Evolutionary conservation across 2,329 filamentous ascomycete genomes (phyloP).

Genomic region (Capronia coronata): DNA sequence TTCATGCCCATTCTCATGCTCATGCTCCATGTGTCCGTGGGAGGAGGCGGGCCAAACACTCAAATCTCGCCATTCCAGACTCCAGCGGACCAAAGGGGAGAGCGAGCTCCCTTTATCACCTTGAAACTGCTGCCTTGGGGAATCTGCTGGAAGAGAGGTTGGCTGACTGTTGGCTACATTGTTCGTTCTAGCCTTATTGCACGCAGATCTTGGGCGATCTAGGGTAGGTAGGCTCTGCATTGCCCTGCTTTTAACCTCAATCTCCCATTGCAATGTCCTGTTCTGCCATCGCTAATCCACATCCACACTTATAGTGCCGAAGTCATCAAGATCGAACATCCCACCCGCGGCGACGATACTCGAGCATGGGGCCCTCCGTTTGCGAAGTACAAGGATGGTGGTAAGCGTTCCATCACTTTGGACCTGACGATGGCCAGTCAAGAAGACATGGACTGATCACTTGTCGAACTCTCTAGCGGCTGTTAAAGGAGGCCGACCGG

Average conservation of each 20-base stretch:
- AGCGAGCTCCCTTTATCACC: too few relatives aligned
- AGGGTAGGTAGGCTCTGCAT: constrained; percentile 56
- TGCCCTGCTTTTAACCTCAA: not conserved
- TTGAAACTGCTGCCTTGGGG: too few relatives aligned
- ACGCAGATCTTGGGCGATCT: constrained; percentile 95
- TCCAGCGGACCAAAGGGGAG: too few relatives aligned
- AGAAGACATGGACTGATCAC: not conserved
- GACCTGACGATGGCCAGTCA: not conserved
- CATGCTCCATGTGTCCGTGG: too few relatives aligned
- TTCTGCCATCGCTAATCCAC: not conserved
- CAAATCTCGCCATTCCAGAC: too few relatives aligned
- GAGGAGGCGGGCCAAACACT: too few relatives aligned
- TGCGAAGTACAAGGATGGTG: constrained; percentile 63
- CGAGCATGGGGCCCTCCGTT: constrained; percentile 95
- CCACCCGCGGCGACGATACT: constrained; percentile 83
- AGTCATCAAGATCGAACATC: constrained; percentile 96
- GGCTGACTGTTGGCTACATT: not conserved
- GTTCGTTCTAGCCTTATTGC: constrained; percentile 69
- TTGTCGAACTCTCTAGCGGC: constrained; percentile 2
- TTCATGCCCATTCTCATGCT: too few relatives aligned
- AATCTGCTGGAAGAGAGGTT: too few relatives aligned
- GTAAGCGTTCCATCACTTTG: constrained; percentile 30
- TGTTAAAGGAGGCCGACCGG: constrained; percentile 44
- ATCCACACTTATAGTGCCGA: constrained; percentile 60
- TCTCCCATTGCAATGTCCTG: too few relatives aligned